Evolutionary conservation across 176 grass and related monocot species (phyloP), one percentile per base, ranked within the genome.

Genomic region (Thalia dealbata): DNA sequence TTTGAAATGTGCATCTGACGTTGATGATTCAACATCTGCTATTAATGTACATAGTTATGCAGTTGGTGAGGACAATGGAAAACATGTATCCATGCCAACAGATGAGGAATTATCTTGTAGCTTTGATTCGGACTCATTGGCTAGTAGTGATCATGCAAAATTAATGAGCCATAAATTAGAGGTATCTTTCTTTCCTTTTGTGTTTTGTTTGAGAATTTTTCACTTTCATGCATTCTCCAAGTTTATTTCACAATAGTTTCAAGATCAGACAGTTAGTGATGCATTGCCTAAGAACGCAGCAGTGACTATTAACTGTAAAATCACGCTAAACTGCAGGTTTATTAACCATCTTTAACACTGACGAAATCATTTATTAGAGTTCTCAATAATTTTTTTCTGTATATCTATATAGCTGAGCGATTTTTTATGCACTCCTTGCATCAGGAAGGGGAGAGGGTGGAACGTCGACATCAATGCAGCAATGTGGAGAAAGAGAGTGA

Each of bases 41-140:
- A 83, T 80, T 85, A 83, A 85, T 72, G 85, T 82, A 77, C 77
- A 79, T 71, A 82, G 78, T 65, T 67, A 75, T 75, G 58, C 79
- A 77, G 78, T 79, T 56, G 75, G 78, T 71, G 81, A 85, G 67
- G 72, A 41, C 83, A 87, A 92, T 51, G 76, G 65, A 73, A 80
- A 86, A 55, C 62, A 75, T 0, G 15, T 76, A 43, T 45, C 22
- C 19, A 67, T 86, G 56, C 84, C 92, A 16, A 87, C 83, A 70
- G 70, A 30, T 68, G 83, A 73, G 70, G 80, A 84, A 79, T 22
- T 7, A 50, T 88, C 86, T 69, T 64, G 65, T 75, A 71, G 22
- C 32, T 61, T 72, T 65, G 35, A 90, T 15, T 93, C 84, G 69
- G 74, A 29, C 73, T 68, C 43, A 52, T 75, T n/a, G n/a, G n/a